phyloP scores from a whole-genome alignment of 2,329 filamentous ascomycete genomes.

The Nigrospora sphaerica region DNA sequence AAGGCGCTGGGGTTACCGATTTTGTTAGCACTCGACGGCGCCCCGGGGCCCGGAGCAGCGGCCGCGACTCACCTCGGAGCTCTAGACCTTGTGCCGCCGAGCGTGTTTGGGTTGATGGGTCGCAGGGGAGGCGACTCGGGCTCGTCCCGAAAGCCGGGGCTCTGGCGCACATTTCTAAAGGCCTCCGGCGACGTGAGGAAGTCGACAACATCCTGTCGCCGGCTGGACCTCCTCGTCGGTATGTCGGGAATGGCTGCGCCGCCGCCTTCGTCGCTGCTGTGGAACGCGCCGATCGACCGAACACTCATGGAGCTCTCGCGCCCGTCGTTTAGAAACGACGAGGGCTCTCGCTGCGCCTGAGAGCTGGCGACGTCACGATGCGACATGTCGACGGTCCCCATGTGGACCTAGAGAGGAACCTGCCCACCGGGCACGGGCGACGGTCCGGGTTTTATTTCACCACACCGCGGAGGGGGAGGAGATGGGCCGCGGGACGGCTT shows the following conservation, averaged over 20 bases:
- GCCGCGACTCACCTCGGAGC: no score
- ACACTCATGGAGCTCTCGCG: conserved; percentile 1
- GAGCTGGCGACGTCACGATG: no score
- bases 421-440: no score
- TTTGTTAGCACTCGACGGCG: no score
- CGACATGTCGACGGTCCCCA: no score
- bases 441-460: no score
- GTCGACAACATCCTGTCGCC: background rate
- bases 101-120: no score
- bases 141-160: conserved; percentile 3
- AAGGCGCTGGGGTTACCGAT: background rate
- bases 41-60: no score
- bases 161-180: conserved; percentile 1
- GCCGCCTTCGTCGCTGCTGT: background rate
- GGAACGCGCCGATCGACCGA: conserved; percentile 4
- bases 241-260: conserved; percentile 6
- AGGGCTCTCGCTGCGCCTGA: background rate
- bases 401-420: no score
- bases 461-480: no score
- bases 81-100: no score
- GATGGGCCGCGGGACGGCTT: no score
- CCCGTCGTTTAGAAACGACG: background rate
- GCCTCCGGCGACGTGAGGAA: conserved; percentile 1
- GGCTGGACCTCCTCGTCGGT: conserved; percentile 3
- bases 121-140: background rate